Evolutionary conservation across 73 alveolate genomes (phyloP), one percentile per base, ranked within the genome.

Genomic region (Paraurostyla sp.): DNA sequence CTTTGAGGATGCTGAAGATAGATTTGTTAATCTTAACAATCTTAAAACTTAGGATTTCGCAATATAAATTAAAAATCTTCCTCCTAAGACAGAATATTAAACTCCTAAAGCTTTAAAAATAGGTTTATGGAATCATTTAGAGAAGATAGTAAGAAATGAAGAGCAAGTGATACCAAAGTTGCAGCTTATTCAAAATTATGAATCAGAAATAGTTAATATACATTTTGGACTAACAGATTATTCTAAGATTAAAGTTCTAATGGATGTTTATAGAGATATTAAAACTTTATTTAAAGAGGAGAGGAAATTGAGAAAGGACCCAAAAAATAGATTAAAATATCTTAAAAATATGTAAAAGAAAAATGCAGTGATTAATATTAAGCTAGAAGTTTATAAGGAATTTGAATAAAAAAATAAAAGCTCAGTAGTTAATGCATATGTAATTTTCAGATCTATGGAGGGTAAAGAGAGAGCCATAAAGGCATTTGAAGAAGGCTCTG

Each of bases 1-100:
- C 33, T 88, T n/a, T 62, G 94, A 88, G 33, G 80, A 80, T 15
- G 15, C 36, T 36, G 94, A 76, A 38, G 58, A 40, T 22, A 40
- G 35, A 59, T 88, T 42, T 60, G 71, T 76, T 16, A 49, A 88
- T n/a, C 54, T 51, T 7, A 29, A 25, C 6, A 36, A 45, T 0
- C 62, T 88, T 27, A 84, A 54, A 30, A 69, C 91, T 9, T 40
- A 68, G 13, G 89, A 88, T 60, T 88, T 88, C 46, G 78, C 94
- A 18, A 75, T 80, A 0, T 23, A 22, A 18, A 57, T 88, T 0
- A 49, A 58, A 29, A 76, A 76, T n/a, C 23, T 88, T 25, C 94
- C 90, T 6, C 35, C 82, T 36, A 38, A 41, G 22, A 41, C 42
- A 11, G 54, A 35, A 7, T 59, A 76, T 23, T 23, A 54, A 52